Conservation (phyloP, 441 rosid genomes). For the Gossypium schwendimanii region DNA sequence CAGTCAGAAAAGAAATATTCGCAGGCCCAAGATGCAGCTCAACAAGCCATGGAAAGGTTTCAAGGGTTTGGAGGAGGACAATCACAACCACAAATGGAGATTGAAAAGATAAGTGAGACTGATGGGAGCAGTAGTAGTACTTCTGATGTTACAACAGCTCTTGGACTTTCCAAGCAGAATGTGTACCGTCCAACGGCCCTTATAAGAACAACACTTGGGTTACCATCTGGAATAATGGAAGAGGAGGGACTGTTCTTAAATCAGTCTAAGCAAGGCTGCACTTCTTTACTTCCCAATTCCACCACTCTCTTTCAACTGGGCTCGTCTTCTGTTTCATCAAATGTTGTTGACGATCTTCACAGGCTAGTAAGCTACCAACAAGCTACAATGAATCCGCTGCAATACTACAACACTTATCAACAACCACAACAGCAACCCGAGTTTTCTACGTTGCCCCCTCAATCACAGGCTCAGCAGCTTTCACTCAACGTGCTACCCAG, state of each 20-base stretch:
- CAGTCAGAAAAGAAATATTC: constrained; percentile 30
- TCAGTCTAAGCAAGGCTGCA: constrained; percentile 21
- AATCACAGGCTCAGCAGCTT: constrained; percentile 32
- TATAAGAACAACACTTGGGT: constrained; percentile 25
- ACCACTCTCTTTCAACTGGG: constrained; percentile 22
- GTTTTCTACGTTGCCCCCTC: constrained; percentile 29
- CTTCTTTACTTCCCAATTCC: neutral
- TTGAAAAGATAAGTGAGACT: constrained; percentile 37
- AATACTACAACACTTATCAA: constrained; percentile 26
- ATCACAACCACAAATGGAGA: constrained; percentile 26
- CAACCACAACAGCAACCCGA: constrained; percentile 32
- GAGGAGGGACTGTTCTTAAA: constrained; percentile 30
- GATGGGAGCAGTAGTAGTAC: constrained; percentile 55
- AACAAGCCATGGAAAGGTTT: constrained; percentile 22
- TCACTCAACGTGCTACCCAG: constrained; percentile 41
- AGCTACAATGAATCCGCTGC: constrained; percentile 27
- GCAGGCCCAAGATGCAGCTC: neutral
- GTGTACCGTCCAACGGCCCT: constrained; percentile 42
- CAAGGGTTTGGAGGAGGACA: constrained; percentile 19
- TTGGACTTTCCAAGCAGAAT: constrained; percentile 52
- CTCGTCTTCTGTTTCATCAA: constrained; percentile 25
- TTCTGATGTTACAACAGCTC: constrained; percentile 59
- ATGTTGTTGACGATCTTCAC: constrained; percentile 62
- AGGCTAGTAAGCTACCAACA: constrained; percentile 65
- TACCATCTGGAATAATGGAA: constrained; percentile 25